Base-by-base conservation (phyloP, 1,284 basidiomycete species). In the Moniliophthora roreri region DNA sequence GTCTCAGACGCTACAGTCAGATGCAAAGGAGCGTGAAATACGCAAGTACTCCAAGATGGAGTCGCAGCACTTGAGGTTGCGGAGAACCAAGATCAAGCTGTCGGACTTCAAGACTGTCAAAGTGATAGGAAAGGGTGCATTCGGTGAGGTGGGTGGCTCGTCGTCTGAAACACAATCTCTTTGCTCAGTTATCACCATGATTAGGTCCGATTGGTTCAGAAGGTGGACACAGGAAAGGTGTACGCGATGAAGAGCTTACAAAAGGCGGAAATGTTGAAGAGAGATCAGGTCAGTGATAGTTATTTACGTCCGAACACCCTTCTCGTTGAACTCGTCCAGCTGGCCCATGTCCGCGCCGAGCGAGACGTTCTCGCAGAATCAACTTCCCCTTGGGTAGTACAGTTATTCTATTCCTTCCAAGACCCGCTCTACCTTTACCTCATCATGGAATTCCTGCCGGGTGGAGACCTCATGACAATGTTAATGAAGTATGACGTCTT, bases 401-500 rank as follows among this genome's bases (percentile, higher is more conserved):
- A 98, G 68, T 79, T 99, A 6, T 99, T 93, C 79, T 99, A 98
- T 73, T 98, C 96, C 20, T 99, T 99, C 80, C 96, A 99, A 69
- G 95, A 98, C 69, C 87, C 93, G 16, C 80, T 94, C 42, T 98
- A 97, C 66, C 84, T 99, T 35, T 99, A 98, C 72, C 83, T 99
- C 56, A 91, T 99, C 74, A 99, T 99, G 96, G 96, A 98, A 71
- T 99, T 98, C 75, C 78, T 99, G 51, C 95, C 96, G 26, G 96
- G 96, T 42, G 96, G 96, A 20, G 96, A 99, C 71, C 77, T 99
- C 57, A 98, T 99, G 96, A 91, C 89, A 35, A 99, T 98, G 96
- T 79, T 99, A 60, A 99, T 99, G 88, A 98, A 98, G 73, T 98
- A 99, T 72, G 96, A 99, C 70, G 93, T 96, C 1, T 99, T 99